Evolutionary conservation across 2,329 filamentous ascomycete species (phyloP).

Genomic region (Fusarium buxicola): DNA sequence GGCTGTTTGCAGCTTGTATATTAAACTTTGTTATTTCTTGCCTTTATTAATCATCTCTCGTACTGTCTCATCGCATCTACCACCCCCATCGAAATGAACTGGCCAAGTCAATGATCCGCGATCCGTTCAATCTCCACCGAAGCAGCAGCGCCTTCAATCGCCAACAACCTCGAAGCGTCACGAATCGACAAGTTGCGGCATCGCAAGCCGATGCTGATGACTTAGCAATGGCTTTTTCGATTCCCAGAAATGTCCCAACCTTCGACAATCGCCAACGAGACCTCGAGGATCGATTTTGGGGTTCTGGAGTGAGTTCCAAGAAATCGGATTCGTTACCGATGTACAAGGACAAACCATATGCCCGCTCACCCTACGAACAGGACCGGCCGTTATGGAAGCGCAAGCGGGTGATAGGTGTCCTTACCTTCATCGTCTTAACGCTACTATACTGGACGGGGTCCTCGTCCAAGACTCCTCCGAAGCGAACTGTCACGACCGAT

Average conservation of each 20-base stretch:
- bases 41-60: slow-evolving; percentile 1
- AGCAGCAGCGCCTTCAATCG: slow-evolving; percentile 60
- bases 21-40: slow-evolving; percentile 13
- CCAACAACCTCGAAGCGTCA: slow-evolving; percentile 59
- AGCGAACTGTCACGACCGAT: slow-evolving; percentile 54
- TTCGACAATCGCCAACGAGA: slow-evolving; percentile 73
- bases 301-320: slow-evolving; percentile 55
- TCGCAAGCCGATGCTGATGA: slow-evolving; percentile 62
- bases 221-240: slow-evolving; percentile 72
- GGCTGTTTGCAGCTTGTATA: slow-evolving; percentile 25
- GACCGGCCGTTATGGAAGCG: slow-evolving; percentile 69
- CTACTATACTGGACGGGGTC: slow-evolving; percentile 78
- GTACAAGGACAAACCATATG: slow-evolving; percentile 99
- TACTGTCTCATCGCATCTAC: slow-evolving; percentile 7
- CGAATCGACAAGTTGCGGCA: slow-evolving; percentile 59
- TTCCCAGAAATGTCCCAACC: slow-evolving; percentile 77
- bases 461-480: slow-evolving; percentile 53
- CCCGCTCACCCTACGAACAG: slow-evolving; percentile 70
- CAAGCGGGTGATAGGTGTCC: slow-evolving; percentile 67
- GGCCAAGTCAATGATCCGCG: slow-evolving; percentile 54
- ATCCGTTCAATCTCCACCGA: slow-evolving; percentile 59
- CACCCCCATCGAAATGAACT: slow-evolving; percentile 45
- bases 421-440: slow-evolving; percentile 65
- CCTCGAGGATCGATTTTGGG: slow-evolving; percentile 76
- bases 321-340: slow-evolving; percentile 73